Percentiles rank a stretch among this genome's conserved stretches.
These are phyloP conservation scores for Cutaneotrichosporon cutaneum DNA, from an alignment of 1,284 basidiomycete species.

Conservation along the genomic window DNA sequence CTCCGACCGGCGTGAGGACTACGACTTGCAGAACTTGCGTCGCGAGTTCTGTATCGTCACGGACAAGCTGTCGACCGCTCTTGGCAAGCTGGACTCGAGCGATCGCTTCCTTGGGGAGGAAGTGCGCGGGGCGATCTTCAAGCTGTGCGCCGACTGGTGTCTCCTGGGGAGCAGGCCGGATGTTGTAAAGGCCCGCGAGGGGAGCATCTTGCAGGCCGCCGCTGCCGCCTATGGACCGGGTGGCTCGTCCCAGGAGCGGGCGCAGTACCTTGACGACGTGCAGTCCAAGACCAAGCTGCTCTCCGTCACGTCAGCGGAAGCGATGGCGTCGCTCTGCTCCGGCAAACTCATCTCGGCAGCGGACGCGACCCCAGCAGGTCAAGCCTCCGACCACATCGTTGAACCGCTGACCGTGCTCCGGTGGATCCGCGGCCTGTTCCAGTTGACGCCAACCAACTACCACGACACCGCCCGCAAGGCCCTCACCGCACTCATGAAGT, in stretches of 20 bases:
- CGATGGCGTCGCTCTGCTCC: conserved; percentile 75
- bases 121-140: conserved; percentile 76
- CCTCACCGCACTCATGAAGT: conserved; percentile 66
- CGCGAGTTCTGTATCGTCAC: conserved; percentile 87
- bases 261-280: conserved; percentile 60
- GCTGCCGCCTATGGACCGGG: conserved; percentile 54
- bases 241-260: conserved; percentile 58
- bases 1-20: conserved; percentile 68
- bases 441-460: conserved; percentile 44
- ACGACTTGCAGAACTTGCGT: conserved; percentile 75
- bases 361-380: conserved; percentile 42
- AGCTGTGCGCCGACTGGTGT: conserved; percentile 92
- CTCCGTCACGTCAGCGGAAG: conserved; percentile 75
- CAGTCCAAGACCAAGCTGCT: conserved; percentile 69
- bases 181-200: conserved; percentile 68
- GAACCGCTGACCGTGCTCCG: conserved; percentile 53
- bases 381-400: conserved; percentile 44
- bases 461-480: conserved; percentile 62
- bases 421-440: conserved; percentile 56
- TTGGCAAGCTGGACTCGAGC: conserved; percentile 67
- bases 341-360: conserved; percentile 43
- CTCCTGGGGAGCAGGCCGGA: conserved; percentile 76
- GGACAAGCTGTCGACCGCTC: conserved; percentile 76
- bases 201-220: conserved; percentile 70
- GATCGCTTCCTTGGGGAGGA: conserved; percentile 75